phyloP scores from a whole-genome alignment of 768 basidiomycete species.

The Termitomyces sp. region DNA sequence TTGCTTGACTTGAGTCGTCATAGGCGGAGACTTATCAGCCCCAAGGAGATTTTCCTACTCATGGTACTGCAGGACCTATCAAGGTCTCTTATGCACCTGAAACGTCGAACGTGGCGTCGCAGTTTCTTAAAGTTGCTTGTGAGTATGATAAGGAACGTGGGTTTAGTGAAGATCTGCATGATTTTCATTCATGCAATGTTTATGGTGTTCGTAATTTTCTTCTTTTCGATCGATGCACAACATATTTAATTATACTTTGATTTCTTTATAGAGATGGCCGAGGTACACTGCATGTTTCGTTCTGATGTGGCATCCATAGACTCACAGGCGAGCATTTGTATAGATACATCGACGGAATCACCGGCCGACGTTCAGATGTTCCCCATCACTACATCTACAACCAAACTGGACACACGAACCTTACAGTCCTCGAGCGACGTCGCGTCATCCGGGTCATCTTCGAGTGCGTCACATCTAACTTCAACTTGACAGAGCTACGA shows the following conservation, averaged over 20 bases:
- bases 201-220: constrained; percentile 42
- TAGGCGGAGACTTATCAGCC: constrained; percentile 40
- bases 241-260: background rate
- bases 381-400: constrained; percentile 54
- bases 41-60: constrained; percentile 28
- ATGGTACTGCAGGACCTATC: constrained; percentile 51
- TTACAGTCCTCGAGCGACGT: constrained; percentile 38
- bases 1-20: background rate
- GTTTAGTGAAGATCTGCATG: constrained; percentile 46
- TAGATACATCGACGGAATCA: constrained; percentile 53
- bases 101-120: constrained; percentile 38
- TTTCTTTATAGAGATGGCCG: constrained; percentile 43
- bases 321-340: background rate
- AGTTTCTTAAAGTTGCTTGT: constrained; percentile 48
- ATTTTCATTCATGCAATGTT: constrained; percentile 38
- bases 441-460: constrained; percentile 49
- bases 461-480: constrained; percentile 33
- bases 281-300: constrained; percentile 36
- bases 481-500: background rate
- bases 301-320: background rate
- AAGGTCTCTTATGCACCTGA: constrained; percentile 42
- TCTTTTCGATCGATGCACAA: background rate
- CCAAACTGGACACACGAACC: constrained; percentile 39
- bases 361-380: constrained; percentile 55
- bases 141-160: constrained; percentile 48